Evolutionary conservation across 805 yeast genomes (phyloP).

Genomic region (Torulaspora quercuum): DNA sequence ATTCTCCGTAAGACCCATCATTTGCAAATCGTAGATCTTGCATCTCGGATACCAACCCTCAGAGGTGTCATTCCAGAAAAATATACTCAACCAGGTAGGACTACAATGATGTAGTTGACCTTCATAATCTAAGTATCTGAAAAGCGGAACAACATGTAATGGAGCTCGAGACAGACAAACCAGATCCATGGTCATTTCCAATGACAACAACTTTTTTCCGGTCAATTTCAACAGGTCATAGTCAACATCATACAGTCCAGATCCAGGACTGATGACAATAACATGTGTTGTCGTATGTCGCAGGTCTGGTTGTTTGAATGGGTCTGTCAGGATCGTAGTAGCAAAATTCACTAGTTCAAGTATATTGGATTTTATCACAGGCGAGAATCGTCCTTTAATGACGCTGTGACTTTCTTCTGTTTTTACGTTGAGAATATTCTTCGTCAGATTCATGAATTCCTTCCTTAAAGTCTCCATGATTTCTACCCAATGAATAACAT

Average conservation of each 20-base stretch:
- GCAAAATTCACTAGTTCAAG: constrained; percentile 86
- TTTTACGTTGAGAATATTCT: constrained; percentile 56
- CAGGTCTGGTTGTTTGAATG: constrained; percentile 79
- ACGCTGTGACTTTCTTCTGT: constrained; percentile 34
- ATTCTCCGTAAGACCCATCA: constrained; percentile 97
- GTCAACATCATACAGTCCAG: constrained; percentile 91
- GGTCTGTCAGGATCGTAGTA: constrained; percentile 68
- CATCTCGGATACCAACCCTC: constrained; percentile 88
- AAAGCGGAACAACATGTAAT: constrained; percentile 84
- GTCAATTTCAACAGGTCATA: constrained; percentile 71
- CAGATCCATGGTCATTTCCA: constrained; percentile 85
- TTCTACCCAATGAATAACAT: constrained; percentile 82
- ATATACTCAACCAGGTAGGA: constrained; percentile 94
- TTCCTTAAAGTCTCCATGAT: constrained; percentile 83
- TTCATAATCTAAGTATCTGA: constrained; percentile 59
- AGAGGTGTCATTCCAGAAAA: constrained; percentile 71
- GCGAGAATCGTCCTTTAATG: constrained; percentile 65
- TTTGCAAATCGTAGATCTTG: constrained; percentile 89
- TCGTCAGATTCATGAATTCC: constrained; percentile 79
- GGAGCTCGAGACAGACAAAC: constrained; percentile 90
- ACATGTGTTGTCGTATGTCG: constrained; percentile 91
- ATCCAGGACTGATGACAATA: constrained; percentile 83
- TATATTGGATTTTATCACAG: constrained; percentile 85
- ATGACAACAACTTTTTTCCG: constrained; percentile 65
- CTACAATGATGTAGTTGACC: constrained; percentile 63